phyloP scores from a whole-genome alignment of 2,329 filamentous ascomycete species.

The Fusarium nematophilum region DNA sequence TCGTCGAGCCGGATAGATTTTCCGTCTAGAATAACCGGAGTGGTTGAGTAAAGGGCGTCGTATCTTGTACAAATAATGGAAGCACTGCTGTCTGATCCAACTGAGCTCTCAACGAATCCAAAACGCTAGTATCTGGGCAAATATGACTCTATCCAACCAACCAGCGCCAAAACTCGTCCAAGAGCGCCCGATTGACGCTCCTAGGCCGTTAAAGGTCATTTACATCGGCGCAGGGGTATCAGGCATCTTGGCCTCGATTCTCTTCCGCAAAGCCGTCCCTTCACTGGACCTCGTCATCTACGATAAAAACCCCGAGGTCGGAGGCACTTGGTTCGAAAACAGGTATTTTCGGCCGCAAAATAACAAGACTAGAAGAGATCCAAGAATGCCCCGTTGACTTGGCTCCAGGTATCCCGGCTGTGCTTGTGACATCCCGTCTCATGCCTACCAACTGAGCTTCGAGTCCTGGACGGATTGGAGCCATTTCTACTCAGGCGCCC shows the following conservation, averaged over 20 bases:
- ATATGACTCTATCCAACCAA: not conserved
- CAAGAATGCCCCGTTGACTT: too few species aligned
- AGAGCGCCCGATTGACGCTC: constrained; percentile 5
- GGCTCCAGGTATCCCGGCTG: constrained; percentile 9
- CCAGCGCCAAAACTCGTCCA: not conserved
- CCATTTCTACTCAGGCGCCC: constrained; percentile 8
- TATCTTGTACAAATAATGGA: not conserved
- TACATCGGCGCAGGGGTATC: constrained; percentile 17
- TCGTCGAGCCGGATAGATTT: not conserved
- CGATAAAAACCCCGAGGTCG: constrained; percentile 20
- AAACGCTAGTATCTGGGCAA: not conserved
- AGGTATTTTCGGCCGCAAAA: too few species aligned
- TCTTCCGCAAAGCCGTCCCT: constrained; percentile 9
- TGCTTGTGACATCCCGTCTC: constrained; percentile 22
- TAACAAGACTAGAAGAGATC: too few species aligned
- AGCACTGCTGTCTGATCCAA: not conserved
- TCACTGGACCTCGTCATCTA: constrained; percentile 14
- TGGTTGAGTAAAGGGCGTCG: not conserved
- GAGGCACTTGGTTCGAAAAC: constrained; percentile 20
- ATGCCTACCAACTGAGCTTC: constrained; percentile 19
- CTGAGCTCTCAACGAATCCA: not conserved
- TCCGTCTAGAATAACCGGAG: not conserved
- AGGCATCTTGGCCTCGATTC: constrained; percentile 13
- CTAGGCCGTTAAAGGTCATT: constrained; percentile 6
- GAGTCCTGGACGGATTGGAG: constrained; percentile 18